Evolutionary conservation across 306 rosid genomes (phyloP).

Genomic region (Lathyrus sativus): DNA sequence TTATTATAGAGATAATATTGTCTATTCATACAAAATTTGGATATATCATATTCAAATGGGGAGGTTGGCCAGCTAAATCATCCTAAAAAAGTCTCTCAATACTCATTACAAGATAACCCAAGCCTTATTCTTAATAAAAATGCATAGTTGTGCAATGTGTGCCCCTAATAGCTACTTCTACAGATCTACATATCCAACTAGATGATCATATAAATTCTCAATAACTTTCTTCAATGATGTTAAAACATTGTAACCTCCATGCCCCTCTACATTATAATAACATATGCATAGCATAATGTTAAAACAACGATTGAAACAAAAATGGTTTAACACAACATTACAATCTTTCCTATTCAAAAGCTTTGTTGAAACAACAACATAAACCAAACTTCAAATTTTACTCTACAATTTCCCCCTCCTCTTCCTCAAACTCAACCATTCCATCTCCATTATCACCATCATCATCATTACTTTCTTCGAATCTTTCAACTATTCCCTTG

Average conservation of each 20-base stretch:
- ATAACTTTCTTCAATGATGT: neutral
- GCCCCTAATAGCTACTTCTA: neutral
- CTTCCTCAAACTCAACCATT: constrained; percentile 49
- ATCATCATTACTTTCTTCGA: constrained; percentile 17
- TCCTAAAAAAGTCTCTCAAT: too few relatives aligned
- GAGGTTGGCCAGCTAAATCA: too few relatives aligned
- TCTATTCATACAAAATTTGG: too few relatives aligned
- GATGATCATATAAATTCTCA: neutral
- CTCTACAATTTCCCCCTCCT: constrained; percentile 78
- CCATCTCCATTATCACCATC: constrained; percentile 36
- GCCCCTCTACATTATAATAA: constrained; percentile 8
- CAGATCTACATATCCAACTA: neutral
- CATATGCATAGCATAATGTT: neutral
- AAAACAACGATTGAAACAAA: constrained; percentile 2
- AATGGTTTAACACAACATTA: constrained; percentile 7
- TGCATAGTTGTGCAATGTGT: neutral
- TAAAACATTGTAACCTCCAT: neutral
- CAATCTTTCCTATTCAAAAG: constrained; percentile 18
- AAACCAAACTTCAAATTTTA: constrained; percentile 31
- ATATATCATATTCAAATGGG: too few relatives aligned
- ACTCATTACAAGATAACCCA: too few relatives aligned
- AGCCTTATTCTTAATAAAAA: too few relatives aligned
- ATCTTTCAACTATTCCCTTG: constrained; percentile 22
- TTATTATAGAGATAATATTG: too few relatives aligned
- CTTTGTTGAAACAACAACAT: constrained; percentile 19